Evolutionary conservation across 306 rosid genomes (phyloP).

Genomic region (Cicer judaicum): DNA sequence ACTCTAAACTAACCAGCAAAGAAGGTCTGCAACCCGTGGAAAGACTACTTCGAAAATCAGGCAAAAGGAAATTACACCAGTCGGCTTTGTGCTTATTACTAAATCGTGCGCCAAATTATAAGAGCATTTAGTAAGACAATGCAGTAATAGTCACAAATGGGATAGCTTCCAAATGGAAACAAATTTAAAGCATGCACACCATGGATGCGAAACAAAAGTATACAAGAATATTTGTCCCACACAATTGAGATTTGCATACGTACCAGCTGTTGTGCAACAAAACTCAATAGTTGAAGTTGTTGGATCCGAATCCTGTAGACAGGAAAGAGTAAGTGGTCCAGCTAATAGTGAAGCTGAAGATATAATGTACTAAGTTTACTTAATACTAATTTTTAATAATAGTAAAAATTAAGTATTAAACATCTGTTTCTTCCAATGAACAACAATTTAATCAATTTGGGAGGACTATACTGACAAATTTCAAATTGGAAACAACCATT

Average conservation of each 20-base stretch:
- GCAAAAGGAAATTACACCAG: background rate
- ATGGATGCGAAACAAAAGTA: slow-evolving; percentile 19
- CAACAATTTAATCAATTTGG: slow-evolving; percentile 18
- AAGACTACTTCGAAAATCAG: slow-evolving; percentile 13
- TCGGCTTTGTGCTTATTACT: no score
- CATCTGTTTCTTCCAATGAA: slow-evolving; percentile 17
- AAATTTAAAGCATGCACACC: slow-evolving; percentile 15
- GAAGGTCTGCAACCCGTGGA: slow-evolving; percentile 23
- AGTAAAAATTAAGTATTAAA: slow-evolving; percentile 9
- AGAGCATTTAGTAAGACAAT: background rate
- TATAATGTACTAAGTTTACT: background rate
- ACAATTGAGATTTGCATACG: slow-evolving; percentile 46
- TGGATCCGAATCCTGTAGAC: slow-evolving; percentile 79
- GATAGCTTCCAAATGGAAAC: slow-evolving; percentile 34
- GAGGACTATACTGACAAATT: slow-evolving; percentile 9
- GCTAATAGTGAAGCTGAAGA: slow-evolving; percentile 24
- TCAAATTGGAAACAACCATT: slow-evolving; percentile 22
- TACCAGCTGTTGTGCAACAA: slow-evolving; percentile 93
- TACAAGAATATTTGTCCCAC: slow-evolving; percentile 26
- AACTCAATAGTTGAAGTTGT: slow-evolving; percentile 74
- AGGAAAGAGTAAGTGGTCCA: slow-evolving; percentile 34
- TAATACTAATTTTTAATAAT: background rate
- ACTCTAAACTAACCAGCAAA: background rate
- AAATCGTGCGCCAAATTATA: no score
- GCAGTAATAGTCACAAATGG: slow-evolving; percentile 22